A percentile compares a stretch with the other conserved stretches of the same genome.
These are phyloP conservation scores for Leishmania gerbilli DNA, from an alignment of 208 protist species.

Conservation along the genomic window DNA sequence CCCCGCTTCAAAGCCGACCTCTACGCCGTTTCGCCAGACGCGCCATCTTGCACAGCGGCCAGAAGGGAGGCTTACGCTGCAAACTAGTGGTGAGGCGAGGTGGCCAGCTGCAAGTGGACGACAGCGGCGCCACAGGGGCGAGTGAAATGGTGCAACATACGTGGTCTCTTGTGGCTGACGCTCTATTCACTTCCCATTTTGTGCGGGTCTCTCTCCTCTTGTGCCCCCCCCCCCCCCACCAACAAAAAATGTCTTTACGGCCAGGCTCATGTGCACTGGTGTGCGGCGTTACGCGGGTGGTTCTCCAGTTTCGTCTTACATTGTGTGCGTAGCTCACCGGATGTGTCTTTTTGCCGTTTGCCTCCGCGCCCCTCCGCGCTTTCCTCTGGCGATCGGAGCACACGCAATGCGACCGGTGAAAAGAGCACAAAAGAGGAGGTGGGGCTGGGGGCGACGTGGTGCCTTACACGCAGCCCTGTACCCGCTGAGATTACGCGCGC, in stretches of 20 bases:
- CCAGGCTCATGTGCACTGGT: neutral
- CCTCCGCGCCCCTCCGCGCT: neutral
- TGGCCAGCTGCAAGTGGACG: neutral
- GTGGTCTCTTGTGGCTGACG: neutral
- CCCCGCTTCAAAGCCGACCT: conserved; percentile 40
- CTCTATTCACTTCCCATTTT: neutral
- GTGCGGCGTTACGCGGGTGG: neutral
- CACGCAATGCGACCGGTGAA: neutral
- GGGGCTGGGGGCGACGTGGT: neutral
- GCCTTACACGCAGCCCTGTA: neutral
- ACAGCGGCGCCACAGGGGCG: neutral
- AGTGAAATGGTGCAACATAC: neutral
- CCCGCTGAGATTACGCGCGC: neutral
- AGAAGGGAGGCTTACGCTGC: neutral
- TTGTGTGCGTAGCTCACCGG: neutral
- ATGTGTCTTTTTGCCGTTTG: neutral
- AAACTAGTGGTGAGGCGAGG: too few relatives aligned
- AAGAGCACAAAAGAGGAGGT: neutral
- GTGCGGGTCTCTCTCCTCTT: neutral
- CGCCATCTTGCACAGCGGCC: neutral
- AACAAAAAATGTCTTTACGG: neutral
- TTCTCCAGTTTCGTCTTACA: neutral
- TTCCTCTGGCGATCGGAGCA: neutral
- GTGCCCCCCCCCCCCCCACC: neutral
- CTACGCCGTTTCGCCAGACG: conserved; percentile 22